Base-by-base conservation (phyloP, 805 yeast species). In the Debaryomyces tyrocola region DNA sequence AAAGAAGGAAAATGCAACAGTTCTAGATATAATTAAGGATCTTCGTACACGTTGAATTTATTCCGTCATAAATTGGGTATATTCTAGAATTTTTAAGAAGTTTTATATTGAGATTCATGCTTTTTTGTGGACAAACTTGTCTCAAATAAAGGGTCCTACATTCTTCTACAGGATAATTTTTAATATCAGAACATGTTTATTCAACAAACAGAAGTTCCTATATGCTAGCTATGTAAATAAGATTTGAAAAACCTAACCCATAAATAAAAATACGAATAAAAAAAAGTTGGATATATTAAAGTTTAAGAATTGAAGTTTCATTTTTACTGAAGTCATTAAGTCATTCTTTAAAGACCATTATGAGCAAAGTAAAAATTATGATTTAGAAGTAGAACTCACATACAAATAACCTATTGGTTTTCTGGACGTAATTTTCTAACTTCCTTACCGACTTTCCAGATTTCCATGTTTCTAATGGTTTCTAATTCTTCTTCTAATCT, bases 361-460 rank as follows among this genome's bases (percentile, higher is more conserved):
- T 47, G 48, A 56, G 44, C 48, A 41, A 40, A 42, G 42, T 46
- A 49, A 53, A 31, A 31, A 31, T 12, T 6, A 31, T 31, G 34
- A 31, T 31, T 31, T 31, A 31, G 17, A 41, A 28, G 18, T 36
- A 21, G 33, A 31, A 17, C 8, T 15, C 15, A 21, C 20, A 17
- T 17, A 17, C 41, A 33, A 47, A 40, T 20, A 40, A 45, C 33
- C 78, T 87, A 91, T 74, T 86, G 83, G 94, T 94, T 92, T 82
- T 94, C 99, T 67, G 99, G 99, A 80, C 99, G 91, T 74, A 94
- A 85, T 80, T 94, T 94, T 85, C 99, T 92, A 60, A 94, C 99
- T 82, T 94, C 98, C 82, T 92, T 92, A 70, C 99, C 99, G 62
- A 94, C 99, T 70, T 74, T 87, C 99, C 99, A 94, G 92, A 94